Base-by-base conservation (phyloP, 2,329 filamentous ascomycete species). In the Sphaerulina musiva region DNA sequence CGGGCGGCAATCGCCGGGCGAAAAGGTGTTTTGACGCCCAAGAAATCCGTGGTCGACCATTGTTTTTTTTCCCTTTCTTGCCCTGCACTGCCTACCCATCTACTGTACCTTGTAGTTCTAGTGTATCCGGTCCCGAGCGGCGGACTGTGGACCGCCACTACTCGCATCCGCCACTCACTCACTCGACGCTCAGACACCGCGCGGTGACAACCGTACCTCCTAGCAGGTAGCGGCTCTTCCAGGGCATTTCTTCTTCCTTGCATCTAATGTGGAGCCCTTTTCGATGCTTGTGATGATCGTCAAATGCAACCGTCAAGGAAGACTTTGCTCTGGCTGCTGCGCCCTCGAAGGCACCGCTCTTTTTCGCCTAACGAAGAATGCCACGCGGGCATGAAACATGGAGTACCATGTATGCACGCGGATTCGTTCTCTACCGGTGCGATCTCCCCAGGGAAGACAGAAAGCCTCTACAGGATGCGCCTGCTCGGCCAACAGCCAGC, bases 301-400 rank as follows among this genome's bases (percentile, higher is more conserved):
- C 26, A 6, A 29, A 7, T 29, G 26, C 26, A 29, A 29, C 5
- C 26, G 26, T 29, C 26, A 29, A 29, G 26, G 26, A 7, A 29
- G 26, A 44, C 50, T 48, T 20, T 63, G 58, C 6, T 62, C 62
- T 58, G 8, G 69, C 29, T 1, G 58, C 64, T 1, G 26, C 29
- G 44, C 63, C 61, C 2, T 60, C 58, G 49, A 61, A 61, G 34
- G 51, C 46, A 2, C 8, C 58, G 62, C 39, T 46, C 50, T 29
- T 6, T 29, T 29, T 29, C 26, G 26, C 26, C 26, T 29, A 29
- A 29, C 26, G 34, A 47, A 48, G 41, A 48, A 41, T 52, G 50
- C 50, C 51, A 57, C 46, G 52, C 49, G 46, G 45, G 47, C 49
- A 36, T 55, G 57, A 57, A 60, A 57, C 52, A 60, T 53, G 53